Evolutionary conservation across 139 green algal species (phyloP).

Genomic region (Edaphochlamys debaryana): DNA sequence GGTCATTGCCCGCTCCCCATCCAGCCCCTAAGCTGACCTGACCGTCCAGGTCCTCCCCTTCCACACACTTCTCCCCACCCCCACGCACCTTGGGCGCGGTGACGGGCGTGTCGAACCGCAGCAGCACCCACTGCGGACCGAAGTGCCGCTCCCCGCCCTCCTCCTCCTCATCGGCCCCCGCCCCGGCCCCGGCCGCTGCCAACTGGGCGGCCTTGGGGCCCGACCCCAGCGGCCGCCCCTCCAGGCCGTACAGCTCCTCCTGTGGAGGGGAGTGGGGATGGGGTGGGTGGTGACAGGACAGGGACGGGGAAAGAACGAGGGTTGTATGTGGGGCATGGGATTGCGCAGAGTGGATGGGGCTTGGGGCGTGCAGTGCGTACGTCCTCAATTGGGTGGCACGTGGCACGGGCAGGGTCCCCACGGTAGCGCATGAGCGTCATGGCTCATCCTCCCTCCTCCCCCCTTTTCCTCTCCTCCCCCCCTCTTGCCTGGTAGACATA

Average conservation of each 20-base stretch:
- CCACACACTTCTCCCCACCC: not conserved
- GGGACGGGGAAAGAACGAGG: too few relatives aligned
- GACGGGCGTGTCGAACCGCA: conserved; percentile 86
- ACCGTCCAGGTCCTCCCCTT: too few relatives aligned
- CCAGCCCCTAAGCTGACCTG: too few relatives aligned
- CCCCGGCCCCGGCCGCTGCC: conserved; percentile 6
- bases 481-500: conserved; percentile 87
- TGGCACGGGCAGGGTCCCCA: not conserved
- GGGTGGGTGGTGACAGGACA: too few relatives aligned
- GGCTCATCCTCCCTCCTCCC: not conserved
- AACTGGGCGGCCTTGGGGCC: not conserved
- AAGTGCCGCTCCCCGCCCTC: conserved; percentile 47
- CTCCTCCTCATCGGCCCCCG: not conserved
- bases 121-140: conserved; percentile 84
- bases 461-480: not conserved
- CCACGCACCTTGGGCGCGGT: conserved; percentile 67
- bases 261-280: conserved; percentile 8
- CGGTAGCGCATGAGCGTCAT: not conserved
- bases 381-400: too few relatives aligned
- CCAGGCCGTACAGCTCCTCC: conserved; percentile 77
- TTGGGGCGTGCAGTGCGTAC: too few relatives aligned
- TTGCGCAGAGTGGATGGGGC: too few relatives aligned
- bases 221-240: conserved; percentile 66
- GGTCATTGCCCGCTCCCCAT: too few relatives aligned
- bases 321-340: too few relatives aligned